Base-by-base conservation (phyloP, 1,284 basidiomycete species). In the Puccinia novopanici region DNA sequence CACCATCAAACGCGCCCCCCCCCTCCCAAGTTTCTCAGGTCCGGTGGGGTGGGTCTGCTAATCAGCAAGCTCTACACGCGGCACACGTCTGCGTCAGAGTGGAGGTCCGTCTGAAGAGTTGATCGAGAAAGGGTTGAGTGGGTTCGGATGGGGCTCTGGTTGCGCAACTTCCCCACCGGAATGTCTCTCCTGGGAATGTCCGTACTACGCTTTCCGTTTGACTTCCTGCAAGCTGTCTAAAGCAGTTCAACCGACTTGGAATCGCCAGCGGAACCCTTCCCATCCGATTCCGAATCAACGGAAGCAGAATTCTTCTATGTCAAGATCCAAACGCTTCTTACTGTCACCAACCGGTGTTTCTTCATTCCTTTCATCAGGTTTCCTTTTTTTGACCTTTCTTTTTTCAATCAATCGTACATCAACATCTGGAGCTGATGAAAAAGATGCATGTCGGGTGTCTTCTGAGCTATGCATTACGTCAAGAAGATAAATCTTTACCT, bases 181-280 rank as follows among this genome's bases (percentile, higher is more conserved):
- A 65, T 65, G 34, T 34, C 34, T 34, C 63, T 65, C 63, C 2
- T 37, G 34, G 63, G 42, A 22, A 65, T 22, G 42, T 65, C 63
- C 63, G 42, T 19, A 65, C 15, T 24, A 37, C 42, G 63, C 34
- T 42, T 45, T 34, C 63, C 63, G 63, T 4, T 37, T 55, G 52
- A 34, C 54, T 52, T 24, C 30, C 34, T 45, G 50, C 19, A n/a
- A 10, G 19, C 0, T 59, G 5, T 55, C 17, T 71, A 50, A 15
- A 34, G 34, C 34, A 5, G 67, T 24, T 52, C 45, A 54, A 70
- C 45, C 37, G 67, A 22, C 24, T 52, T 27, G 45, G 10, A 17
- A 45, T 68, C 65, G 42, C 27, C 65, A 48, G 45, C 63, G 55
- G 55, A 65, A 22, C 63, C n/a, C 17, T n/a, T 65, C 37, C 63